Evolutionary conservation across 73 alveolate genomes (phyloP).

Genomic region (Blepharisma stoltei): DNA sequence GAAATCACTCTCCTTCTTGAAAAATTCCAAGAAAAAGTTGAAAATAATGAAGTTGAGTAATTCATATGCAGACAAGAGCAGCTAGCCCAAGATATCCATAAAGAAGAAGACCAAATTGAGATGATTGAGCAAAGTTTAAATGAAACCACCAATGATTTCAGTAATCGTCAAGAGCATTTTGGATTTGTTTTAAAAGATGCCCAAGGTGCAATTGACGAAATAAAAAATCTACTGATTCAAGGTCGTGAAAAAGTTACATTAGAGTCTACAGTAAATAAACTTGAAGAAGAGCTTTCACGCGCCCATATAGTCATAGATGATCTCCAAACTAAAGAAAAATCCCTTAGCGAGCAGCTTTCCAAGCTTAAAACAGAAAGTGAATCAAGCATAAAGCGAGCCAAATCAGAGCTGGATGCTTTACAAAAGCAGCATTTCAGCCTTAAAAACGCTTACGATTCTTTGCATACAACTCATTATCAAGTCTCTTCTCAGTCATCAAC

Average conservation of each 20-base stretch:
- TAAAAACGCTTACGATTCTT: not conserved
- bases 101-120: conserved; percentile 14
- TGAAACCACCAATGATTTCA: not conserved
- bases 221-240: not conserved
- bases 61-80: not conserved
- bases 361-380: not conserved
- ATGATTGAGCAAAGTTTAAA: not conserved
- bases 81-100: not conserved
- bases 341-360: not conserved
- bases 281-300: not conserved
- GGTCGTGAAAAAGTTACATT: conserved; percentile 10
- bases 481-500: not conserved
- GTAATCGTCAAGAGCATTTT: not conserved
- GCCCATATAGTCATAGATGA: not conserved
- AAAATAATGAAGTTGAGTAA: conserved; percentile 20
- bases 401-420: not conserved
- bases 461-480: not conserved
- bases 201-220: not conserved
- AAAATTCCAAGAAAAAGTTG: conserved; percentile 28
- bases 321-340: not conserved
- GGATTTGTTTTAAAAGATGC: conserved; percentile 5
- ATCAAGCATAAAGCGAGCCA: not conserved
- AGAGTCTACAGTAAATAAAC: conserved; percentile 4
- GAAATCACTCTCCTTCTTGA: conserved; percentile 3
- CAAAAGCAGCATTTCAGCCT: not conserved